Evolutionary conservation across 2,329 filamentous ascomycete species (phyloP).

Genomic region (Teratosphaeria gauchensis): DNA sequence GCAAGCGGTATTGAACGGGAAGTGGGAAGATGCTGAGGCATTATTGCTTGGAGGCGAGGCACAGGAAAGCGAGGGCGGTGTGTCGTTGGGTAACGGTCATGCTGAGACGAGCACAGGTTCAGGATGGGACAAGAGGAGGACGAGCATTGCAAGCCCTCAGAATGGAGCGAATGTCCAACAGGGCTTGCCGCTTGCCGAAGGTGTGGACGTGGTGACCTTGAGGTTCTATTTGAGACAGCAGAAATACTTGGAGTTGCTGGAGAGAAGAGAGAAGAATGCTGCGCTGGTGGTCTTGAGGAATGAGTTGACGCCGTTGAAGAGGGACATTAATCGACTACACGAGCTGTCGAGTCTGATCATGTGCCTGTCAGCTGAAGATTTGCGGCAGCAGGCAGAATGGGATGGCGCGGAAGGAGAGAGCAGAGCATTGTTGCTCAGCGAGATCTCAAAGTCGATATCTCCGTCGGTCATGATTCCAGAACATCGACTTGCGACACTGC

Average conservation of each 20-base stretch:
- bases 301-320: conserved; percentile 78
- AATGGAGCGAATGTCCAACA: conserved; percentile 15
- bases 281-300: conserved; percentile 76
- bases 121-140: conserved; percentile 1
- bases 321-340: conserved; percentile 68
- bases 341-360: conserved; percentile 83
- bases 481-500: conserved; percentile 68
- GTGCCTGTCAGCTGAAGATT: conserved; percentile 68
- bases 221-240: conserved; percentile 83
- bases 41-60: conserved; percentile 53
- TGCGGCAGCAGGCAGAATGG: conserved; percentile 71
- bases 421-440: conserved; percentile 62
- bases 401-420: conserved; percentile 71
- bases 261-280: conserved; percentile 59
- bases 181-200: conserved; percentile 64
- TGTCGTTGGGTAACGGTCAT: conserved; percentile 24
- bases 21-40: conserved; percentile 77
- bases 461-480: conserved; percentile 96
- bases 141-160: conserved; percentile 17
- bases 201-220: conserved; percentile 69
- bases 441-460: conserved; percentile 83
- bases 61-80: conserved; percentile 36
- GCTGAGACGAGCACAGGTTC: conserved; percentile 12
- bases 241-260: conserved; percentile 86
- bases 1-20: conserved; percentile 65